Conservation (phyloP, 345 rosid genomes). For the Heritiera littoralis region DNA sequence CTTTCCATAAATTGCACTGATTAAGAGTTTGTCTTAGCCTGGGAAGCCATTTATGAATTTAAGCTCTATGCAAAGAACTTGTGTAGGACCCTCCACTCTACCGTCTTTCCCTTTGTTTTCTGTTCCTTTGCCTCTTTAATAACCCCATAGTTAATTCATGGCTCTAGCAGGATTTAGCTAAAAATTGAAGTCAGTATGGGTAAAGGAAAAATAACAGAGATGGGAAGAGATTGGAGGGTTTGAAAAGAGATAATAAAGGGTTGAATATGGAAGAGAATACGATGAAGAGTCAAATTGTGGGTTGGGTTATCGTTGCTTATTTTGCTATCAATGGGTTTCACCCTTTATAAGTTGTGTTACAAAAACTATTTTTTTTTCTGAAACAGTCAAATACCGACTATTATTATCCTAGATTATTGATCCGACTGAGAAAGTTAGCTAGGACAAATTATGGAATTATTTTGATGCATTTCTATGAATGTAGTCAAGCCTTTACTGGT, state of each 20-base stretch:
- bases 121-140: constrained; percentile 5
- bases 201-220: neutral
- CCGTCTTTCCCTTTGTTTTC: too few species aligned
- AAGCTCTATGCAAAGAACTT: neutral
- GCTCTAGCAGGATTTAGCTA: neutral
- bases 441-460: neutral
- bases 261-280: too few species aligned
- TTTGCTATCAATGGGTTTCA: neutral
- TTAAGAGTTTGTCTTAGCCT: neutral
- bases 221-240: neutral
- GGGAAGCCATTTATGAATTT: neutral
- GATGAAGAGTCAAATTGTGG: neutral
- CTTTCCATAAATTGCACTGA: neutral
- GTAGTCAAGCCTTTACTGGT: neutral
- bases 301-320: neutral
- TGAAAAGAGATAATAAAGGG: neutral
- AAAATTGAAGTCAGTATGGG: neutral
- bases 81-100: neutral
- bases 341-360: neutral
- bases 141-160: neutral
- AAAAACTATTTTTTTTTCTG: neutral
- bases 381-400: neutral
- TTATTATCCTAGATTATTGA: neutral
- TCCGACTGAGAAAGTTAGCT: neutral
- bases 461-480: neutral